Evolutionary conservation across 169 alveolate species (phyloP).

Genomic region (Eimeria sp.): DNA sequence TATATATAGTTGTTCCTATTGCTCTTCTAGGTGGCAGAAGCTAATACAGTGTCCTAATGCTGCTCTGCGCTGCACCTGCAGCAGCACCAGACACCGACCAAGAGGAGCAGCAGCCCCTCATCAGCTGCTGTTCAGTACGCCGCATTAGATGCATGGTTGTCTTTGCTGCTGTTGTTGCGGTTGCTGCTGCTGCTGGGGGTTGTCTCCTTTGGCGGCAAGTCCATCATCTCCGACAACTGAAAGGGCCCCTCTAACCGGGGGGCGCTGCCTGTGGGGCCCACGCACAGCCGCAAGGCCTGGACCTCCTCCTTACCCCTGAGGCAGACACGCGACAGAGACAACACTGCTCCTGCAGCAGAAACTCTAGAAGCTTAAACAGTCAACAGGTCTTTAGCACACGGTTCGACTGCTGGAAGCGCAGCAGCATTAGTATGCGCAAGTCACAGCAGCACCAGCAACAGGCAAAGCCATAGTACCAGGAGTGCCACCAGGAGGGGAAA

Average conservation of each 20-base stretch:
- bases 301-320: constrained; percentile 34
- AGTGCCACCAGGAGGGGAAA: neutral
- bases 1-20: too few relatives aligned
- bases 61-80: neutral
- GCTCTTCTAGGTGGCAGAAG: neutral
- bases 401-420: neutral
- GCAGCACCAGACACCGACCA: neutral
- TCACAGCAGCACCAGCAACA: neutral
- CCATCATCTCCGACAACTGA: constrained; percentile 9
- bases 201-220: neutral
- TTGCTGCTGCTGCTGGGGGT: neutral
- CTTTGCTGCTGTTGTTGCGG: neutral
- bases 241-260: constrained; percentile 51
- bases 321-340: neutral
- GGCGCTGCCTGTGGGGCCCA: neutral
- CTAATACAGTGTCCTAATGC: neutral
- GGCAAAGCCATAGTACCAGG: neutral
- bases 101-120: neutral
- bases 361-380: neutral
- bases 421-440: too few relatives aligned
- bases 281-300: constrained; percentile 28
- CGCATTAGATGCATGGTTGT: neutral
- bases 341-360: neutral
- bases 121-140: neutral
- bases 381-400: neutral